phyloP scores from a whole-genome alignment of 202 grass and related monocot species.

The Schoenoplectus triqueter region DNA sequence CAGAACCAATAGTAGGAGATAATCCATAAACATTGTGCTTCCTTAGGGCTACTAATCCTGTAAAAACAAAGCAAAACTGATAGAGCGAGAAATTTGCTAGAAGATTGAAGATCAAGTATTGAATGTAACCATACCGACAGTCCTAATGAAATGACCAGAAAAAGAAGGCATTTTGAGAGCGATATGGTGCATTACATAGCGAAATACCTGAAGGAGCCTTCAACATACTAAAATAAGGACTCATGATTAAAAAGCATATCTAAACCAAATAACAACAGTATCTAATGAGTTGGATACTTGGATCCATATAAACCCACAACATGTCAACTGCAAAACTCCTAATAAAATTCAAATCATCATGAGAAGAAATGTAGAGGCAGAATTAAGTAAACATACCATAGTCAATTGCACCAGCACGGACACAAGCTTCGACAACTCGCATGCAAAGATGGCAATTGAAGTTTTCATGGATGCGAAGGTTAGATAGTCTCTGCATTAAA shows the following conservation, averaged over 20 bases:
- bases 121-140: background rate
- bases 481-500: slow-evolving; percentile 72
- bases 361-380: slow-evolving; percentile 11
- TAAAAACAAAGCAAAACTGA: slow-evolving; percentile 34
- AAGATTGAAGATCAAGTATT: slow-evolving; percentile 2
- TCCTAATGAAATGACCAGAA: slow-evolving; percentile 2
- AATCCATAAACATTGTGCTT: slow-evolving; percentile 98
- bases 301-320: slow-evolving; percentile 13
- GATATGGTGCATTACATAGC: background rate
- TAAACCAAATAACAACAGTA: slow-evolving; percentile 9
- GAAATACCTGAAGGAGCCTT: background rate
- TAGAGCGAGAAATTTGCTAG: slow-evolving; percentile 39
- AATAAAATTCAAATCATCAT: slow-evolving; percentile 4
- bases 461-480: slow-evolving; percentile 89
- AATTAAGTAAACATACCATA: slow-evolving; percentile 64
- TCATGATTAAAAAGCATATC: background rate
- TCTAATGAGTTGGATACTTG: slow-evolving; percentile 14
- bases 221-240: background rate
- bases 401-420: slow-evolving; percentile 62
- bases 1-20: slow-evolving; percentile 91
- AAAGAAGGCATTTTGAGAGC: slow-evolving; percentile 2
- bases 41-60: slow-evolving; percentile 83
- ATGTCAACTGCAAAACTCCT: background rate
- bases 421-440: slow-evolving; percentile 83
- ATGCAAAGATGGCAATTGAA: slow-evolving; percentile 98